Percentiles rank a stretch among this genome's conserved stretches.
These are phyloP conservation scores for Penicillium canariense DNA, from an alignment of 495 filamentous ascomycete genomes.

Conservation along the genomic window DNA sequence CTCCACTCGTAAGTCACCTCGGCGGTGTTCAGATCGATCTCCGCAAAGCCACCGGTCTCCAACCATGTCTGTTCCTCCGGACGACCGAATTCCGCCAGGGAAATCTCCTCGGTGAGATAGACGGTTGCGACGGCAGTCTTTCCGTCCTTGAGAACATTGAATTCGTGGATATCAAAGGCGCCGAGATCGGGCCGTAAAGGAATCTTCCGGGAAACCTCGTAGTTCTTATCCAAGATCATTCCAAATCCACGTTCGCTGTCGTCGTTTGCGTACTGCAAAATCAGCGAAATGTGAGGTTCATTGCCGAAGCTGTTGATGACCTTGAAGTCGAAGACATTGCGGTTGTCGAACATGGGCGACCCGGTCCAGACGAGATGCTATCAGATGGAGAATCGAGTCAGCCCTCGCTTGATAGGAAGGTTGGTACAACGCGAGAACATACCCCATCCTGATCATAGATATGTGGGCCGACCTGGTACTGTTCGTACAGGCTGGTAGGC, in stretches of 20 bases:
- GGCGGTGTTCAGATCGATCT: slow-evolving; percentile 42
- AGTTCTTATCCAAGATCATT: slow-evolving; percentile 29
- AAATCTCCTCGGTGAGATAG: slow-evolving; percentile 42
- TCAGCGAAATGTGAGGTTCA: slow-evolving; percentile 40
- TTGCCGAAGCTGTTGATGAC: slow-evolving; percentile 29
- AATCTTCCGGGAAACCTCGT: slow-evolving; percentile 33
- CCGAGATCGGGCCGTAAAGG: slow-evolving; percentile 31
- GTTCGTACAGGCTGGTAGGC: slow-evolving; percentile 25
- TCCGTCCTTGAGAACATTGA: slow-evolving; percentile 37
- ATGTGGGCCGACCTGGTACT: slow-evolving; percentile 38
- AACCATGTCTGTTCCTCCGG: slow-evolving; percentile 31
- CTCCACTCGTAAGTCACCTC: slow-evolving; percentile 46
- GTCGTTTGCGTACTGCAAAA: slow-evolving; percentile 35
- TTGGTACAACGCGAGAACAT: slow-evolving; percentile 11
- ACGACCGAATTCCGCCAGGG: slow-evolving; percentile 38
- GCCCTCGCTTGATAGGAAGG: not conserved
- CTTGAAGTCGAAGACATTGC: slow-evolving; percentile 40
- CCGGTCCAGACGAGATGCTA: slow-evolving; percentile 39
- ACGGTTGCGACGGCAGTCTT: slow-evolving; percentile 38
- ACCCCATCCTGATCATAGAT: slow-evolving; percentile 40
- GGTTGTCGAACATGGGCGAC: slow-evolving; percentile 29
- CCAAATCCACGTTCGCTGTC: slow-evolving; percentile 29
- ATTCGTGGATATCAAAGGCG: slow-evolving; percentile 46
- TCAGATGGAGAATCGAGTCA: not conserved
- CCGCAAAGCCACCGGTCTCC: slow-evolving; percentile 35